Conservation (phyloP, 2,329 filamentous ascomycete species). For the Talaromyces verruculosus region DNA sequence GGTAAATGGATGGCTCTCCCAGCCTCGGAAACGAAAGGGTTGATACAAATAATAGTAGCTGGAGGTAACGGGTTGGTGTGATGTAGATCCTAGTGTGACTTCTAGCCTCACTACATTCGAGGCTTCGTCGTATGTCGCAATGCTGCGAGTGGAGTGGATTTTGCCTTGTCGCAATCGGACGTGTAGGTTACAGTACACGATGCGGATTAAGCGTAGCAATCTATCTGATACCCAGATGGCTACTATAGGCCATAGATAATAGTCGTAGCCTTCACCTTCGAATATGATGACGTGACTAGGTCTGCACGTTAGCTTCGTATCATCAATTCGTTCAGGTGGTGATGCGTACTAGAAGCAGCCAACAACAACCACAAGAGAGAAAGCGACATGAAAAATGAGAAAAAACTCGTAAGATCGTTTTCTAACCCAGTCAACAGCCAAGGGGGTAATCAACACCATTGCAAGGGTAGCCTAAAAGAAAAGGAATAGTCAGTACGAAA, state of each 20-base stretch:
- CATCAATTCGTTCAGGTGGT: neutral
- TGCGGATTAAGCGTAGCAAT: constrained; percentile 43
- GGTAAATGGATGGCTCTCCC: neutral
- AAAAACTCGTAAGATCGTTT: constrained; percentile 46
- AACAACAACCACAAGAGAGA: constrained; percentile 42
- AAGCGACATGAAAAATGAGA: constrained; percentile 39
- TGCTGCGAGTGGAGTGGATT: constrained; percentile 37
- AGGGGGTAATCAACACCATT: constrained; percentile 45
- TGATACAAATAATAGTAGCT: constrained; percentile 17
- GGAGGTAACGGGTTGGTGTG: neutral
- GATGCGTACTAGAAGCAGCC: constrained; percentile 48
- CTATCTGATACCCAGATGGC: constrained; percentile 53
- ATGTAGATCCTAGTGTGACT: constrained; percentile 38
- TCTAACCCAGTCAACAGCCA: constrained; percentile 51
- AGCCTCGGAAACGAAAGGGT: constrained; percentile 7
- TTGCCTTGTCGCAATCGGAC: constrained; percentile 25
- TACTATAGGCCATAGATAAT: constrained; percentile 53
- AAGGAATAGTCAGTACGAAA: neutral
- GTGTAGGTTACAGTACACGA: constrained; percentile 48
- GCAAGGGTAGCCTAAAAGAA: constrained; percentile 24
- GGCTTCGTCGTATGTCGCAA: constrained; percentile 45
- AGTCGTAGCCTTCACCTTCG: constrained; percentile 47
- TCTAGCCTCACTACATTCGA: constrained; percentile 52
- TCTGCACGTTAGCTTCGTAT: neutral
- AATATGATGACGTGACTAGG: constrained; percentile 52